Conservation (phyloP, 192 early-diverging fungal species). For the Coemansia sp. region DNA sequence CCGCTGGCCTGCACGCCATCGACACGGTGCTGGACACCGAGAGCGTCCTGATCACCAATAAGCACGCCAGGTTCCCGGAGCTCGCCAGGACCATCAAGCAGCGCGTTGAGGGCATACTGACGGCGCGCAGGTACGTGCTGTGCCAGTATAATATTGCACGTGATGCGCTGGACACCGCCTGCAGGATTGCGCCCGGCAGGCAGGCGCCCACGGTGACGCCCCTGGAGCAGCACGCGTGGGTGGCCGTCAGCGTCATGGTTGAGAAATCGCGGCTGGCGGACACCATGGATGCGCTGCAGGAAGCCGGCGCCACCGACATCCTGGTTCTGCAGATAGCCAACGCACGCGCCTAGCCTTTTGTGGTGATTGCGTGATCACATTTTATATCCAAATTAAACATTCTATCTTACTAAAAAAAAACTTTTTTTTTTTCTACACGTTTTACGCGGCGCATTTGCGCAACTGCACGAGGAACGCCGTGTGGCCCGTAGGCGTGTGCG, state of each 20-base stretch:
- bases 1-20: constrained; percentile 92
- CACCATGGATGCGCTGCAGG: constrained; percentile 87
- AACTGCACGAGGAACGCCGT: constrained; percentile 57
- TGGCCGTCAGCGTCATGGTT: constrained; percentile 90
- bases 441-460: constrained; percentile 24
- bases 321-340: constrained; percentile 78
- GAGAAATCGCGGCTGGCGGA: constrained; percentile 70
- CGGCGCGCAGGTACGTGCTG: constrained; percentile 83
- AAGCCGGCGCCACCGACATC: constrained; percentile 88
- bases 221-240: constrained; percentile 85
- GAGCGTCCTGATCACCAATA: constrained; percentile 87
- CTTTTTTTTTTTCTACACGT: not conserved
- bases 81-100: constrained; percentile 76
- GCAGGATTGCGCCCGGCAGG: constrained; percentile 83
- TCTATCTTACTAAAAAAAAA: too few species aligned
- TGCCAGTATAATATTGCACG: constrained; percentile 89
- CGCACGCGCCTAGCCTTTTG: constrained; percentile 63
- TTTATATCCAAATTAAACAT: too few species aligned
- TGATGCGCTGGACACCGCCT: constrained; percentile 59
- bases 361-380: too few species aligned
- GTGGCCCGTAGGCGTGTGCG: constrained; percentile 52
- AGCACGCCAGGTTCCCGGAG: constrained; percentile 66
- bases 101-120: constrained; percentile 88
- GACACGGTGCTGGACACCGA: constrained; percentile 78
- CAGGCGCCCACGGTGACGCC: constrained; percentile 87